Evolutionary conservation across 495 filamentous ascomycete species (phyloP), one percentile per base, ranked within the genome.

Genomic region (Penicillium tannophilum): DNA sequence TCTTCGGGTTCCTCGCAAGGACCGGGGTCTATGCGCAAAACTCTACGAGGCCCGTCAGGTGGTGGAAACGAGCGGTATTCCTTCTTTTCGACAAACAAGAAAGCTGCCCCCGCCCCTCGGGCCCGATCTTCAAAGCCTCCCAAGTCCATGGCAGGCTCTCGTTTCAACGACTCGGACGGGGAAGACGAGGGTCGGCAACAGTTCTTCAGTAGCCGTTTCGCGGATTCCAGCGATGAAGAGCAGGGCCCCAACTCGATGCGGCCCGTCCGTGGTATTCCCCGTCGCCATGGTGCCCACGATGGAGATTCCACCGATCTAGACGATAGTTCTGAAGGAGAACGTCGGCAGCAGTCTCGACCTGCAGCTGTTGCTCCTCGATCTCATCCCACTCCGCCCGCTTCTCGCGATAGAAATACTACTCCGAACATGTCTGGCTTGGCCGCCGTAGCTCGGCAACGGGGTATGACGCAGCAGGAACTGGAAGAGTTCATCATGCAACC

Each of bases 191-290:
- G 44, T 12, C 66, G 66, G 0, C 61, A 63, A 8, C 76, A 63
- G 16, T 50, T 55, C 31, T 90, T 88, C 65, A 78, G 74, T 36
- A 92, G 89, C 65, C 86, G 90, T 3, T 92, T 92, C 64, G 86
- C 84, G n/a, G 88, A 92, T 58, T 93, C 90, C 1, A 92, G 90
- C 65, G 90, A 92, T 61, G 88, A 90, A 41, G 87, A 80, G 12
- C 67, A 71, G 5, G 55, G 58, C 19, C 59, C 55, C 3, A 70
- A 60, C 35, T 66, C 66, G 28, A 64, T 88, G 23, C 77, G 82
- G 10, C 85, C 87, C 17, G 86, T 90, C 6, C 80, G 88, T 35
- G 84, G 84, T 11, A 90, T 90, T 42, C 87, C 88, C 8, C 77
- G 82, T 16, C 81, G 74, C 5, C 64, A 69, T 49, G 73, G 68